Conservation (phyloP, 2,329 filamentous ascomycete species). For the Myriosclerotinia curreyana region DNA sequence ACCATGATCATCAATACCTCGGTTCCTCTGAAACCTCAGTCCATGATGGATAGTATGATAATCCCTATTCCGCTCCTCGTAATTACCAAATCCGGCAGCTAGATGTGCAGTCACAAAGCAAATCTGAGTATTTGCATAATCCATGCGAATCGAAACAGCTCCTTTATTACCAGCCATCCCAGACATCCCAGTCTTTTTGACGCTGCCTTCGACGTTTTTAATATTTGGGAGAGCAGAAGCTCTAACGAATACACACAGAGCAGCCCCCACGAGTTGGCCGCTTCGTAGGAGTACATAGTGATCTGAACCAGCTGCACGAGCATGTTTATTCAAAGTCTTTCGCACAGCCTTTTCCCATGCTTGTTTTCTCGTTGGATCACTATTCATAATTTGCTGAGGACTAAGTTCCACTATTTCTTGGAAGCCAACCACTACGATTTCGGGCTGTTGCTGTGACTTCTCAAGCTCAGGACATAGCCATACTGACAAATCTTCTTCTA, state of each 20-base stretch:
- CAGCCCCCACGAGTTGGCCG: slow-evolving; percentile 91
- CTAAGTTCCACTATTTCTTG: slow-evolving; percentile 98
- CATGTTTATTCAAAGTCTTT: slow-evolving; percentile 69
- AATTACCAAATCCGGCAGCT: slow-evolving; percentile 93
- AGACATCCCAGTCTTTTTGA: slow-evolving; percentile 93
- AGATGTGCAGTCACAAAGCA: slow-evolving; percentile 97
- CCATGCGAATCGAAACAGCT: slow-evolving; percentile 91
- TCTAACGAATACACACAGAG: slow-evolving; percentile 87
- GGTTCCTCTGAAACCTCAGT: slow-evolving; percentile 84
- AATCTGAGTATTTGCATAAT: slow-evolving; percentile 87
- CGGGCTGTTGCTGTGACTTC: slow-evolving; percentile 61
- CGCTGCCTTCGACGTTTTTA: slow-evolving; percentile 93
- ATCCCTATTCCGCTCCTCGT: slow-evolving; percentile 92
- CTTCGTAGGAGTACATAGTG: slow-evolving; percentile 87
- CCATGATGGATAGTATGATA: slow-evolving; percentile 70
- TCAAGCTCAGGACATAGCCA: slow-evolving; percentile 77
- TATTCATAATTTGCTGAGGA: slow-evolving; percentile 98
- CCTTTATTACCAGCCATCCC: slow-evolving; percentile 98
- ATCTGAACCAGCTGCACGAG: slow-evolving; percentile 61
- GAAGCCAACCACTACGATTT: slow-evolving; percentile 87
- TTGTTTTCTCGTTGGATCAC: slow-evolving; percentile 80
- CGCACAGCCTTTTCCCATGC: slow-evolving; percentile 84
- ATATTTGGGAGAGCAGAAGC: slow-evolving; percentile 73
- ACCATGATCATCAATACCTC: slow-evolving; percentile 88
- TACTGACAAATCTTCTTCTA: slow-evolving; percentile 73